Base-by-base conservation (phyloP, 2,329 filamentous ascomycete species). In the Aureobasidium uvarum region DNA sequence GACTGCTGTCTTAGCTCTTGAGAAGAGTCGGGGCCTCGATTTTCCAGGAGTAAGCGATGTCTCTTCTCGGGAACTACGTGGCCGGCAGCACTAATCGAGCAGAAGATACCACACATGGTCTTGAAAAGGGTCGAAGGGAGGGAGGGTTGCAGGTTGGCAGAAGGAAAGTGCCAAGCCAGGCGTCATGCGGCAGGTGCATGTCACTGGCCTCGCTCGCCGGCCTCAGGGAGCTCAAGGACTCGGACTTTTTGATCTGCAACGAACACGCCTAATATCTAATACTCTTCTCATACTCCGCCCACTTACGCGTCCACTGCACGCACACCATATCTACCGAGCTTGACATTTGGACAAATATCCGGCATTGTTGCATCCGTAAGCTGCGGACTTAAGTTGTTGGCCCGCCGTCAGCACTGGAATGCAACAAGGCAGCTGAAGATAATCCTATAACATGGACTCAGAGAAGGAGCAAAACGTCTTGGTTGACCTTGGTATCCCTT, bases 51-150 rank as follows among this genome's bases (percentile, higher is more conserved):
- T 20, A 68, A 36, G 51, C 69, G 66, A 10, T 71, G 58, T 23
- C 67, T 59, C 3, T 52, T 18, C 10, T 68, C 67, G 4, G 73
- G 72, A 43, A 58, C 31, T 36, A 72, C 50, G 51, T 69, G 71
- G 33, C 48, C 36, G 18, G 63, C 64, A 45, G 66, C 69, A 67
- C 72, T 72, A 51, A 76, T 46, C 5, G 73, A 71, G 67, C 73
- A 74, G 65, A 74, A 75, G 46, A 76, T 75, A 59, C 74, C 74
- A 67, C 74, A 76, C 74, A 76, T 76, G 45, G 7, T 63, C 18
- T 20, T 31, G 7, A 31, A 38, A 36, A 1, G 1, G 33, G 33
- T 36, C 33, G 33, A 20, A 33, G 8, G 54, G 2, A 31, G 16
- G 23, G 25, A 51, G 7, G n/a, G 41, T 45, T 7, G 25, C 25